phyloP scores from a whole-genome alignment of 1,139 yeast genomes.

The Zygosaccharomyces sapae region DNA sequence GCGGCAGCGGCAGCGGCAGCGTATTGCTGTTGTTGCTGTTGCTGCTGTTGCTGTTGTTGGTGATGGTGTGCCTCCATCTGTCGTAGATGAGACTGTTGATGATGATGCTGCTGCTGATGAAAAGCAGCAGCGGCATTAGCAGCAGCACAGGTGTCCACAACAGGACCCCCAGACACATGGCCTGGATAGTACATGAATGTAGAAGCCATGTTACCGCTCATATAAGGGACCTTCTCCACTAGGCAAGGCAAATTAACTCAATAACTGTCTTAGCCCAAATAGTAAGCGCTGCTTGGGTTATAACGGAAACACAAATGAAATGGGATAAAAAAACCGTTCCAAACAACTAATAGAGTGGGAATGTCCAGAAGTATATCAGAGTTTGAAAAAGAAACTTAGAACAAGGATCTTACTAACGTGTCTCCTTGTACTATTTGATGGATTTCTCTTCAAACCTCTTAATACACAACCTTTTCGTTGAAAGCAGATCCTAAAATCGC shows the following conservation, averaged over 20 bases:
- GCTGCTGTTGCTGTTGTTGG: slow-evolving; percentile 11
- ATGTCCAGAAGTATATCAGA: slow-evolving; percentile 8
- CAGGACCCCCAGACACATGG: slow-evolving; percentile 15
- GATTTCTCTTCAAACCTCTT: slow-evolving; percentile 9
- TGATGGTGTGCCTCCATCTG: not conserved
- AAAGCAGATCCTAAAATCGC: slow-evolving; percentile 16
- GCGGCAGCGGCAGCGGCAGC: slow-evolving; percentile 7
- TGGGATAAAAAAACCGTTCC: slow-evolving; percentile 3
- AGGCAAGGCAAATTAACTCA: slow-evolving; percentile 33
- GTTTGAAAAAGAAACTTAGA: slow-evolving; percentile 6
- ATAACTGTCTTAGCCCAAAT: slow-evolving; percentile 30
- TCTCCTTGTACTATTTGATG: slow-evolving; percentile 3
- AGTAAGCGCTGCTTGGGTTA: slow-evolving; percentile 3
- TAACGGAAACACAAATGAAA: slow-evolving; percentile 1
- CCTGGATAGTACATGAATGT: slow-evolving; percentile 27
- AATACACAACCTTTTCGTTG: slow-evolving; percentile 14
- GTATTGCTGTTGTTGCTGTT: slow-evolving; percentile 16
- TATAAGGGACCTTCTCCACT: slow-evolving; percentile 12
- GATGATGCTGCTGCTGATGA: slow-evolving; percentile 11
- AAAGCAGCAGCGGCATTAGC: slow-evolving; percentile 2
- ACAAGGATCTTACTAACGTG: slow-evolving; percentile 4
- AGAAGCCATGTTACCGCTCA: slow-evolving; percentile 12
- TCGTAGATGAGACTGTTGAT: slow-evolving; percentile 6
- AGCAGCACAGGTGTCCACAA: slow-evolving; percentile 8
- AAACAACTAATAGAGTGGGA: slow-evolving; percentile 6